Percentiles rank a stretch among this genome's conserved stretches.
These are phyloP conservation scores for Colletotrichum truncatum DNA, from an alignment of 2,329 filamentous ascomycete species.

Conservation along the genomic window DNA sequence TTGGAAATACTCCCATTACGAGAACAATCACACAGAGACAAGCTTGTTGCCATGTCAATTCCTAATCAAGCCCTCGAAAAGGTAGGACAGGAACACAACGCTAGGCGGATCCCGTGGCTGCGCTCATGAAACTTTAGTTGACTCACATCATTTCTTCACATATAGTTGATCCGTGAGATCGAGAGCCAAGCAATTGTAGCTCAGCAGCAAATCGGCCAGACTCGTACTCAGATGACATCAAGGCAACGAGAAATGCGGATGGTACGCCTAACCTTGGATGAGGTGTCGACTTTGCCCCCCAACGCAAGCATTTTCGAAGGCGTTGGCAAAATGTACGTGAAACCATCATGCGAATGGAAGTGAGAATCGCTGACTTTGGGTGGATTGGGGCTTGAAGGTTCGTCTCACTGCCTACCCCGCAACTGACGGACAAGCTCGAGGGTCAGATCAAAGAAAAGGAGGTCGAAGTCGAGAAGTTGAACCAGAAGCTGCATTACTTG, in stretches of 20 bases:
- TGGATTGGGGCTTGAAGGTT: conserved; percentile 71
- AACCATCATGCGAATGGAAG: neutral
- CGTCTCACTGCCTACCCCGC: conserved; percentile 76
- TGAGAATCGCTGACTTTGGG: conserved; percentile 9
- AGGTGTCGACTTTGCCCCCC: conserved; percentile 79
- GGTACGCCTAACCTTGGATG: conserved; percentile 85
- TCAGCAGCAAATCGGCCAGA: conserved; percentile 90
- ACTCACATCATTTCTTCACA: conserved; percentile 10
- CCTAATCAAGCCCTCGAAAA: conserved; percentile 94
- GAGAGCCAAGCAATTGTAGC: conserved; percentile 88
- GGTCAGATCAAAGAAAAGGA: conserved; percentile 79
- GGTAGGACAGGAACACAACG: conserved; percentile 55
- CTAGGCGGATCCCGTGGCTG: neutral
- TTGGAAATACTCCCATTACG: neutral
- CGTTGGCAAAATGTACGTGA: conserved; percentile 90
- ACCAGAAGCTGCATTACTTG: conserved; percentile 90
- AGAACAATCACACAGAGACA: conserved; percentile 35
- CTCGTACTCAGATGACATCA: conserved; percentile 82
- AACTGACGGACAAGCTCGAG: conserved; percentile 79
- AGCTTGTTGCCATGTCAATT: conserved; percentile 94
- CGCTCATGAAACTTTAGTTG: neutral
- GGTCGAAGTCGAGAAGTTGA: conserved; percentile 80
- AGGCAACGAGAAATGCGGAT: conserved; percentile 92
- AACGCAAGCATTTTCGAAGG: conserved; percentile 91
- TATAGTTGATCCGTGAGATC: conserved; percentile 89